A percentile compares a stretch with the other conserved stretches of the same genome.
These are phyloP conservation scores for Cymbopogon flexuosus DNA, from an alignment of 202 grass and related monocot species.

Conservation along the genomic window DNA sequence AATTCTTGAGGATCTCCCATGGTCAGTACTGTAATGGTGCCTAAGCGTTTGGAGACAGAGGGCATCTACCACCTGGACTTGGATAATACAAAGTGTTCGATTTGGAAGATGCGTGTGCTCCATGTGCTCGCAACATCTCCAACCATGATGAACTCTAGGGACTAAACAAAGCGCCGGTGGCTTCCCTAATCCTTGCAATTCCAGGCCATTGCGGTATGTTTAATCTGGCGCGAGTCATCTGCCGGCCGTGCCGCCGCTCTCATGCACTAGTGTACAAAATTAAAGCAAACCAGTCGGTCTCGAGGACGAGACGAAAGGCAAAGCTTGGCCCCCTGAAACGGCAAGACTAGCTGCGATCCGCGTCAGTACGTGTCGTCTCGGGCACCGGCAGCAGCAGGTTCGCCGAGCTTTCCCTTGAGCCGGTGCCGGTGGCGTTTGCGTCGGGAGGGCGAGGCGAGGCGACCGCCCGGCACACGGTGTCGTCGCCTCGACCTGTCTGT, in stretches of 20 bases:
- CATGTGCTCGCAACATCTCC: conserved; percentile 16
- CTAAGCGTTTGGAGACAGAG: conserved; percentile 10
- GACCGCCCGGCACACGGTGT: background rate
- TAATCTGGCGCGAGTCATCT: background rate
- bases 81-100: background rate
- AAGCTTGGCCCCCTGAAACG: too few species aligned
- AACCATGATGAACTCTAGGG: background rate
- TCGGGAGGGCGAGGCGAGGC: background rate
- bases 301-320: too few species aligned
- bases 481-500: background rate
- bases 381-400: background rate
- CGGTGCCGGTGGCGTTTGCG: background rate
- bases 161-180: conserved; percentile 12
- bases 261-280: background rate
- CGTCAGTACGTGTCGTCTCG: background rate
- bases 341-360: background rate
- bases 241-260: background rate
- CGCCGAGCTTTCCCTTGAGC: background rate
- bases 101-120: conserved; percentile 18
- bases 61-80: conserved; percentile 27
- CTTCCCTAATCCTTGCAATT: background rate
- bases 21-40: background rate
- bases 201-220: background rate
- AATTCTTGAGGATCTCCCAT: background rate
- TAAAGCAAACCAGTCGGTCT: too few species aligned